Evolutionary conservation across 2,329 filamentous ascomycete species (phyloP), one percentile per base, ranked within the genome.

Genomic region (Cladobotryum protrusum): DNA sequence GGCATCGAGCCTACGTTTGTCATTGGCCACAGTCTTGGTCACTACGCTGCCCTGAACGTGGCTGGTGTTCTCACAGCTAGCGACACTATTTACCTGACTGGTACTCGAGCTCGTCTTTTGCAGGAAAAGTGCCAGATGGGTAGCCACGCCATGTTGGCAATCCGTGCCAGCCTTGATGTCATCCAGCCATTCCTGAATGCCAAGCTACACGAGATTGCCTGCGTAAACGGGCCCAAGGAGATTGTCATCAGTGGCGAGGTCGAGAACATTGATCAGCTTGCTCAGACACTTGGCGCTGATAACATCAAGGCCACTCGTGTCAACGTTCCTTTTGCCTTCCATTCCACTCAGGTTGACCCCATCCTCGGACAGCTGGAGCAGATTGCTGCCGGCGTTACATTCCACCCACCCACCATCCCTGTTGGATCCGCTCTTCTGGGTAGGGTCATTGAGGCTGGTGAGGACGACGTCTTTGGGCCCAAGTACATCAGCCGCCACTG

Each of bases 201-300:
- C 20, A 15, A 24, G 73, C 75, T 46, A 73, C 81, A 14, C 45
- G 77, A 78, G 36, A 59, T 80, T 32, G 85, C 88, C 14, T 93
- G 89, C 70, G 78, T 89, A 63, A 95, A 95, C 58, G 82, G 85
- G 0, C 82, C 84, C 0, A 74, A 81, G 45, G 86, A 89, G 62
- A 90, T 83, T 9, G 89, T 93, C 2, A 72, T 93, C n/a, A 71
- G 70, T 18, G 77, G 76, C 9, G 59, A 62, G 9, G 67, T 69
- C 0, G 59, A 59, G 1, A 65, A 74, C 47, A 68, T 79, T 36
- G 59, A 66, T 3, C 63, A 70, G 4, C 70, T 82, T 14, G 73
- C 76, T 8, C 52, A 59, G 36, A 55, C 61, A 49, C 60, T 71
- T 17, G 56, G 54, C 36, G 59, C 37, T 24, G 61, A 53, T 12